phyloP scores from a whole-genome alignment of 495 filamentous ascomycete species.

The Xylaria cubensis region DNA sequence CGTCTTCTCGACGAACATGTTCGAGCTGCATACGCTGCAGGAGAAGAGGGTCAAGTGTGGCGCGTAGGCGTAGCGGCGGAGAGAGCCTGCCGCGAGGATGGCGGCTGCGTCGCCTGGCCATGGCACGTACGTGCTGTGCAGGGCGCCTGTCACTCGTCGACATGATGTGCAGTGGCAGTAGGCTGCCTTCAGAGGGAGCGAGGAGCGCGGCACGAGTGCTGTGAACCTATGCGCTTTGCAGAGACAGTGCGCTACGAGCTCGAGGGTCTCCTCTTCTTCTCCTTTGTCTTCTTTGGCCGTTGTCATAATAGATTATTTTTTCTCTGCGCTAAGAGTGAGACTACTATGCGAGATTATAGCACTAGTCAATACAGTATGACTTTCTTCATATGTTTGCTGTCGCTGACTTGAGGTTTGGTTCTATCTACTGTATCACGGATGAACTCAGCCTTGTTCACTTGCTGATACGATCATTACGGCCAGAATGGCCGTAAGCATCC shows the following conservation, averaged over 20 bases:
- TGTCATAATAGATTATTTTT: not conserved
- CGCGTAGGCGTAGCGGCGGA: constrained; percentile 48
- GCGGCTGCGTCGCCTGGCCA: constrained; percentile 29
- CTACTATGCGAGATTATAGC: not conserved
- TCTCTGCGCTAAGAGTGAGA: not conserved
- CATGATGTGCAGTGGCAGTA: constrained; percentile 55
- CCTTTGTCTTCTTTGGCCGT: not conserved
- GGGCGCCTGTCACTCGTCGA: constrained; percentile 45
- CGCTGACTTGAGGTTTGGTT: not conserved
- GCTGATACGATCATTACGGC: not conserved
- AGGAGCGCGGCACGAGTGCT: constrained; percentile 26
- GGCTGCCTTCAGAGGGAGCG: constrained; percentile 36
- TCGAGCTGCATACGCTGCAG: constrained; percentile 55
- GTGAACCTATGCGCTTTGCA: constrained; percentile 43
- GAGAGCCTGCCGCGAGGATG: not conserved
- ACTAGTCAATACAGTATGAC: not conserved
- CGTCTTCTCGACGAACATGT: constrained; percentile 46
- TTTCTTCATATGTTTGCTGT: not conserved
- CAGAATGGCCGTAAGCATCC: not conserved
- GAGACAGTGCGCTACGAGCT: constrained; percentile 40
- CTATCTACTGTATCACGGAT: not conserved
- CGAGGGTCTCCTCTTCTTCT: constrained; percentile 13
- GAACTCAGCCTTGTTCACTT: not conserved
- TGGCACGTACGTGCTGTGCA: constrained; percentile 33
- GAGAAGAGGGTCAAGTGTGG: constrained; percentile 41